Evolutionary conservation across 345 rosid genomes (phyloP).

Genomic region (Heritiera littoralis): DNA sequence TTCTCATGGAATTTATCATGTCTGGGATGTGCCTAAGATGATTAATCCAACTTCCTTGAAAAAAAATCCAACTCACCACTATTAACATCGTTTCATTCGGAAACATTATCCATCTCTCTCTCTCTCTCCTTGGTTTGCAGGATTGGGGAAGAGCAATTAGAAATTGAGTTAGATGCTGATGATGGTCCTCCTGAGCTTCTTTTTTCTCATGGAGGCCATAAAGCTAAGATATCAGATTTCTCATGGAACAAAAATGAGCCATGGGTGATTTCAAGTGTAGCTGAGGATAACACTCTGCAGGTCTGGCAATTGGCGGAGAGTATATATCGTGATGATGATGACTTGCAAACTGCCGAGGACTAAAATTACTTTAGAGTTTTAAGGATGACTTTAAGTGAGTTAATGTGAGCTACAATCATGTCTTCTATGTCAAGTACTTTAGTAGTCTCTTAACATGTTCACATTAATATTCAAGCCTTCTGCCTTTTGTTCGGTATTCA

Average conservation of each 20-base stretch:
- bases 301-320: slow-evolving; percentile 84
- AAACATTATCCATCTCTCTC: background rate
- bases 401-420: background rate
- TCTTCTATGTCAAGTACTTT: background rate
- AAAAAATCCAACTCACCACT: background rate
- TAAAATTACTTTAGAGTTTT: background rate
- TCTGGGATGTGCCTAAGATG: background rate
- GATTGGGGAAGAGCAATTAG: slow-evolving; percentile 82
- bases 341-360: slow-evolving; percentile 29
- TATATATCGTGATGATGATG: slow-evolving; percentile 59
- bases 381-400: background rate
- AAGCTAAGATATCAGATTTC: slow-evolving; percentile 78
- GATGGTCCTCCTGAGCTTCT: slow-evolving; percentile 88
- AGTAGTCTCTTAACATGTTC: background rate
- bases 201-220: slow-evolving; percentile 86
- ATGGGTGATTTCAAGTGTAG: slow-evolving; percentile 79
- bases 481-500: background rate
- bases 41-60: background rate
- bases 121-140: slow-evolving; percentile 31
- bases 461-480: background rate
- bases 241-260: slow-evolving; percentile 76
- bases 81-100: background rate
- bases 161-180: slow-evolving; percentile 71
- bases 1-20: background rate
- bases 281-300: slow-evolving; percentile 73